Evolutionary conservation across 2,329 filamentous ascomycete species (phyloP).

Genomic region (Microsporum ferrugineum): DNA sequence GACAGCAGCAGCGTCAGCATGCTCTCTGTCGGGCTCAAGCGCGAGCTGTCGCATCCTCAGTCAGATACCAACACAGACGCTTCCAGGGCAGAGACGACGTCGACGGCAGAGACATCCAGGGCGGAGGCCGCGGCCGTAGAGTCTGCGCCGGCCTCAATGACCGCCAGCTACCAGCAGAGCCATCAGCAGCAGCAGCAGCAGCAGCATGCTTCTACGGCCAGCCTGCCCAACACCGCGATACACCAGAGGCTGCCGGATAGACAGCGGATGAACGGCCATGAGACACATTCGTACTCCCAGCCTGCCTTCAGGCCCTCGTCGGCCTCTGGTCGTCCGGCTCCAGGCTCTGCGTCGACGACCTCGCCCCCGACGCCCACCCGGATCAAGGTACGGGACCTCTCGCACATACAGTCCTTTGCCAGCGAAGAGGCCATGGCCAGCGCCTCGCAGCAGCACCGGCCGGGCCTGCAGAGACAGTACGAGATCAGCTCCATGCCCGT

Average conservation of each 20-base stretch:
- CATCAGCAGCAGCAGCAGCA: not conserved
- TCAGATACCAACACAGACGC: not conserved
- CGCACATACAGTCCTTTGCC: conserved; percentile 82
- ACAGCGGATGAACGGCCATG: not conserved
- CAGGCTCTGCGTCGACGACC: not conserved
- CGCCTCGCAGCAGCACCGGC: conserved; percentile 18
- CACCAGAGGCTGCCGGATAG: not conserved
- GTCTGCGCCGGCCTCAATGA: not conserved
- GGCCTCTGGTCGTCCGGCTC: not conserved
- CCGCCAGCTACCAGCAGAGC: not conserved
- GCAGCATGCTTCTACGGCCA: not conserved
- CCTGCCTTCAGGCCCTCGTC: not conserved
- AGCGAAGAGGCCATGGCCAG: conserved; percentile 51
- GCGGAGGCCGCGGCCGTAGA: not conserved
- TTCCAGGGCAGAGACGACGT: not conserved
- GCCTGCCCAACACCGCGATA: not conserved
- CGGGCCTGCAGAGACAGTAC: conserved; percentile 48
- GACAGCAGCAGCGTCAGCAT: conserved; percentile 24
- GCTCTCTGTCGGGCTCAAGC: conserved; percentile 1
- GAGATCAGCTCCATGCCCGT: conserved; percentile 98
- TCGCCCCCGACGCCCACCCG: conserved; percentile 41
- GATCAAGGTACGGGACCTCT: conserved; percentile 77
- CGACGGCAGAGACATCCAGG: not conserved
- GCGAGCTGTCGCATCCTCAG: not conserved
- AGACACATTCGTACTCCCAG: not conserved